phyloP scores from a whole-genome alignment of 1,139 yeast species.

The Scheffersomyces parashehatae region DNA sequence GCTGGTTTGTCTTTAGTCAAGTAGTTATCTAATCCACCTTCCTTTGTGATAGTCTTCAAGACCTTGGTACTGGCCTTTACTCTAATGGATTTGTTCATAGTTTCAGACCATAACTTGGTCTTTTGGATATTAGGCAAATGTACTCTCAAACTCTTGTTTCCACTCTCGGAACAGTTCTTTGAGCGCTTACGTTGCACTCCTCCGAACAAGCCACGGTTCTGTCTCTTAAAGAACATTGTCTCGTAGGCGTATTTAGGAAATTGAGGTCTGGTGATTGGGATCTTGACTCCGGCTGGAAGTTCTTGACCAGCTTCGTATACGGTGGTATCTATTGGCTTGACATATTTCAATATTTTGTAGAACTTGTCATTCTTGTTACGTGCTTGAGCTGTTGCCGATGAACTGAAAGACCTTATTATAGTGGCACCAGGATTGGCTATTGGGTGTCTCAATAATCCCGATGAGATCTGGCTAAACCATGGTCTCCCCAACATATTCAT shows the following conservation, averaged over 20 bases:
- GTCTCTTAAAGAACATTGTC: constrained; percentile 74
- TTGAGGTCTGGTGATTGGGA: constrained; percentile 49
- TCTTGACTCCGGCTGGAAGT: constrained; percentile 28
- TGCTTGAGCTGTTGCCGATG: constrained; percentile 3
- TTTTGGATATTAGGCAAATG: constrained; percentile 82
- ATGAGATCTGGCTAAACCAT: background rate
- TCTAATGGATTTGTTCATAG: constrained; percentile 55
- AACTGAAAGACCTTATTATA: constrained; percentile 1
- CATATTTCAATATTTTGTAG: constrained; percentile 42
- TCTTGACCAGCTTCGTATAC: constrained; percentile 40
- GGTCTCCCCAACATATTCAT: background rate
- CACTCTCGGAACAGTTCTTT: constrained; percentile 71
- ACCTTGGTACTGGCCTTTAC: constrained; percentile 79
- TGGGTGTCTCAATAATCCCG: background rate
- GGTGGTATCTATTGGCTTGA: constrained; percentile 37
- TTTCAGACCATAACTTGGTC: constrained; percentile 81
- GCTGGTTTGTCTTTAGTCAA: constrained; percentile 84
- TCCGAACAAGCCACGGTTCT: constrained; percentile 86
- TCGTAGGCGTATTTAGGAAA: constrained; percentile 85
- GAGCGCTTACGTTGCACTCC: constrained; percentile 82
- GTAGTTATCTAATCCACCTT: constrained; percentile 92
- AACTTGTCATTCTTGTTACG: constrained; percentile 21
- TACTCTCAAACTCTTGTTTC: constrained; percentile 71
- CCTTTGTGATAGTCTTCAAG: constrained; percentile 80
- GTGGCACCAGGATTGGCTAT: background rate